Evolutionary conservation across 163 green algal genomes (phyloP).

Genomic region (Dunaliella salina): DNA sequence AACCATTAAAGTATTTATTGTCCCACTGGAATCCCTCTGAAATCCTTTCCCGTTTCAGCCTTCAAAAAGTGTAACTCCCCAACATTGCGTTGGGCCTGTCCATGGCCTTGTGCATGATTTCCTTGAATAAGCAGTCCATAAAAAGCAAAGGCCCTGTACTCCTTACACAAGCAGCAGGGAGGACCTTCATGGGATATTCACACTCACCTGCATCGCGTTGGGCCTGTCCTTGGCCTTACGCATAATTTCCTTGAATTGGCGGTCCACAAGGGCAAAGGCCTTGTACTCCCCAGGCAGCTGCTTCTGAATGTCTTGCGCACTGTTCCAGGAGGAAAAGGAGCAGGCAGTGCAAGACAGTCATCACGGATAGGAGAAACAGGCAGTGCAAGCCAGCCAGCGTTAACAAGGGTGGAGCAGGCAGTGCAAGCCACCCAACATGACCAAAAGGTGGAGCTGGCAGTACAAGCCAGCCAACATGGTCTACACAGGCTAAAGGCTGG

Average conservation of each 20-base stretch:
- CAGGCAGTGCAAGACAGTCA: no score
- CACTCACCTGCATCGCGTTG: conserved; percentile 63
- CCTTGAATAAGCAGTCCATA: conserved; percentile 73
- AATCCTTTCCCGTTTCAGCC: no score
- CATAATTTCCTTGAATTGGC: conserved; percentile 75
- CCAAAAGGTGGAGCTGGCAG: no score
- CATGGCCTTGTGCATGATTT: conserved; percentile 63
- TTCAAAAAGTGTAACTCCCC: no score
- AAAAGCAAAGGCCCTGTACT: conserved; percentile 58
- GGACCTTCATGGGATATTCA: not conserved
- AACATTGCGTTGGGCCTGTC: conserved; percentile 34
- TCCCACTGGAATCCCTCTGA: no score
- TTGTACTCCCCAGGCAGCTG: conserved; percentile 70
- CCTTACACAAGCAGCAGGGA: conserved; percentile 45
- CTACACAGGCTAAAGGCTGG: no score
- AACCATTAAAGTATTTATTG: no score
- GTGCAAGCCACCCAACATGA: no score
- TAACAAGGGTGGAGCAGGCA: no score
- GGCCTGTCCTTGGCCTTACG: conserved; percentile 49
- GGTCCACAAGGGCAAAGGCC: conserved; percentile 65
- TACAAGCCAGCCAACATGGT: no score
- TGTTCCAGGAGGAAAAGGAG: not conserved
- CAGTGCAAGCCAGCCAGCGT: no score
- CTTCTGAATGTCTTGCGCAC: conserved; percentile 72
- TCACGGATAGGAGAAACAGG: no score